phyloP scores from a whole-genome alignment of 2,329 filamentous ascomycete genomes.

The Juglanconis juglandina region DNA sequence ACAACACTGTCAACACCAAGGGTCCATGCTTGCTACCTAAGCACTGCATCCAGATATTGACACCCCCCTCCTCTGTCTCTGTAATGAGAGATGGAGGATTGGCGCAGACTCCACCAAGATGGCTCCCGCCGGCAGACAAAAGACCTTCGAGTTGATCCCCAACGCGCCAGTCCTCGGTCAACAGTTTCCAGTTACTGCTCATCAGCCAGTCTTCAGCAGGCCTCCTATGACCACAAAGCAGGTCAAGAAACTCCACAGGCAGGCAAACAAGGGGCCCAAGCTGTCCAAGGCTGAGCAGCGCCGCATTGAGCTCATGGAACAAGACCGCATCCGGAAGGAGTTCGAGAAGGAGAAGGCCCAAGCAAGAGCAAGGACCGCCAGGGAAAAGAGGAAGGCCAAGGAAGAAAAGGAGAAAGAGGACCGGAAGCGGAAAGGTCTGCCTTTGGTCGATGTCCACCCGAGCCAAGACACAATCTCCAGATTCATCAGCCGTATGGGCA shows the following conservation, averaged over 20 bases:
- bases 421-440: conserved; percentile 50
- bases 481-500: conserved; percentile 42
- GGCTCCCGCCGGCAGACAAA: conserved; percentile 30
- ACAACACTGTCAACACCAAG: too few species aligned
- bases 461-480: conserved; percentile 56
- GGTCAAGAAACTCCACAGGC: conserved; percentile 43
- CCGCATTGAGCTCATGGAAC: conserved; percentile 41
- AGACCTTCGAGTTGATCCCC: conserved; percentile 26
- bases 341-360: conserved; percentile 47
- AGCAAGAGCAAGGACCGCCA: conserved; percentile 44
- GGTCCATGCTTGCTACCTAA: too few species aligned
- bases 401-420: conserved; percentile 47
- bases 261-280: conserved; percentile 37
- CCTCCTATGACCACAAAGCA: conserved; percentile 49
- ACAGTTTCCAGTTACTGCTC: conserved; percentile 1
- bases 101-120: conserved; percentile 20
- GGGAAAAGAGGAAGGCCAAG: conserved; percentile 56
- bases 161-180: conserved; percentile 17
- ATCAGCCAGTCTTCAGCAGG: conserved; percentile 19
- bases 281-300: conserved; percentile 43
- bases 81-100: not conserved
- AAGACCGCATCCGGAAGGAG: conserved; percentile 52
- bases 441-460: conserved; percentile 50
- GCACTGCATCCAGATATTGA: not conserved
- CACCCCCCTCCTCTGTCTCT: not conserved